Conservation (phyloP, 768 basidiomycete species). For the Boletus tylopilopsis region DNA sequence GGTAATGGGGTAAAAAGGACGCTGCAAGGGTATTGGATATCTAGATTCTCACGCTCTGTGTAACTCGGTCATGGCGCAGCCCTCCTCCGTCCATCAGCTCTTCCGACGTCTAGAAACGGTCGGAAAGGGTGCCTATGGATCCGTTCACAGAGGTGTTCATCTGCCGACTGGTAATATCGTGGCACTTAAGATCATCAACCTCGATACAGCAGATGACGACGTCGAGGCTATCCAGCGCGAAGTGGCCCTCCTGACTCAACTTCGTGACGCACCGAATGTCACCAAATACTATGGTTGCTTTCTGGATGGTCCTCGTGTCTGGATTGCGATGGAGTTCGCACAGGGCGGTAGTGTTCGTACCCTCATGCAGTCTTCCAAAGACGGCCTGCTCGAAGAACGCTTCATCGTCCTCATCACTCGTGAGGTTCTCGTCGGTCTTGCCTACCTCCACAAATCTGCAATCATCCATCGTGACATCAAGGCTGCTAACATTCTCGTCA, state of each 20-base stretch:
- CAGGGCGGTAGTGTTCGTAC: conserved; percentile 92
- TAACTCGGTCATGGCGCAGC: conserved; percentile 45
- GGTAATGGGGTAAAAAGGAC: not conserved
- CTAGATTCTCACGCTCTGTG: conserved; percentile 19
- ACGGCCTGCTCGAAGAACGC: conserved; percentile 79
- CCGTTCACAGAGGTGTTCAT: conserved; percentile 89
- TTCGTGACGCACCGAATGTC: conserved; percentile 86
- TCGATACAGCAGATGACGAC: conserved; percentile 95
- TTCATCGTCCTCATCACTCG: conserved; percentile 84
- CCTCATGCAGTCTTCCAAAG: conserved; percentile 83
- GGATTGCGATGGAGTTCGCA: conserved; percentile 99
- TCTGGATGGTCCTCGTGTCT: conserved; percentile 91
- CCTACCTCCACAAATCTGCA: conserved; percentile 87
- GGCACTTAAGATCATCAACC: conserved; percentile 97
- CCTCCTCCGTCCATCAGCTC: conserved; percentile 71
- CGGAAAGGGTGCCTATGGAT: conserved; percentile 94
- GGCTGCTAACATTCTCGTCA: conserved; percentile 93
- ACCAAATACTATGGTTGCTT: conserved; percentile 97
- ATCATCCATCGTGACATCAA: conserved; percentile 99
- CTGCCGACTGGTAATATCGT: conserved; percentile 83
- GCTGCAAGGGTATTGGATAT: not conserved
- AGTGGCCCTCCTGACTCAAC: conserved; percentile 85
- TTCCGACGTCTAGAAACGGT: conserved; percentile 87
- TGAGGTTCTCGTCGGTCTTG: conserved; percentile 83
- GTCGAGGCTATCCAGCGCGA: conserved; percentile 96